Percentiles rank a stretch among this genome's conserved stretches.
phyloP scores from a whole-genome alignment of 768 basidiomycete species.

The Boletus vermiculosoides region DNA sequence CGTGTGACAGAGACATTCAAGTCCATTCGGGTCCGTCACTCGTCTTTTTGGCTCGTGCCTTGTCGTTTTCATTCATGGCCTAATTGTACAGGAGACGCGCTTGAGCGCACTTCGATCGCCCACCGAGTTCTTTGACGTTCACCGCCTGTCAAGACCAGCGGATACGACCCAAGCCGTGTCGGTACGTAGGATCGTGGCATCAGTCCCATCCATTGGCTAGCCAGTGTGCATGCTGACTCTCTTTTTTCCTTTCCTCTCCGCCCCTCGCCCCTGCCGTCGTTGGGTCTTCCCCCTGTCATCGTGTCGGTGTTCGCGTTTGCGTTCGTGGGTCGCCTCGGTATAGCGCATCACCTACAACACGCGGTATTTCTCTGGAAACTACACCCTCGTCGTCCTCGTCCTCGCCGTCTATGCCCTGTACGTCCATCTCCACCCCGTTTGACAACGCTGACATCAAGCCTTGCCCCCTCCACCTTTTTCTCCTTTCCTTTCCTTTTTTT shows the following conservation, averaged over 20 bases:
- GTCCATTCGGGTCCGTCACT: constrained; percentile 59
- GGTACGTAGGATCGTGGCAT: constrained; percentile 42
- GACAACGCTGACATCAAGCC: background rate
- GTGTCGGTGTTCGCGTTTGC: no score
- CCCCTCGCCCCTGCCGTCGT: no score
- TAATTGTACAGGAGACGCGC: constrained; percentile 61
- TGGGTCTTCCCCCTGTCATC: no score
- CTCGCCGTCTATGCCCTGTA: constrained; percentile 88
- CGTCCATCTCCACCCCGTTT: constrained; percentile 24
- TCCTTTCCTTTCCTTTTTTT: background rate
- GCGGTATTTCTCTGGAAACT: constrained; percentile 89
- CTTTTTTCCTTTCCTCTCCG: background rate
- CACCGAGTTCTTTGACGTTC: constrained; percentile 78
- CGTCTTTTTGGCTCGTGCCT: background rate
- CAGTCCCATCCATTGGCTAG: background rate
- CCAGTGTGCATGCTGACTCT: background rate
- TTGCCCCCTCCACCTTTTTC: no score
- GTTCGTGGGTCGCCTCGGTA: background rate
- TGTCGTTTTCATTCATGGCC: background rate
- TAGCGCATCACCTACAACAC: constrained; percentile 96
- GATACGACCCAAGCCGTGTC: constrained; percentile 78
- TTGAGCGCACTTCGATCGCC: constrained; percentile 72
- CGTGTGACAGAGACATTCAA: constrained; percentile 69
- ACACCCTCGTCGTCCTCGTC: constrained; percentile 70
- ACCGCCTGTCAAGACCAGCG: constrained; percentile 80